Conservation (phyloP, 192 early-diverging fungal species). For the Mycoemilia scoparia region DNA sequence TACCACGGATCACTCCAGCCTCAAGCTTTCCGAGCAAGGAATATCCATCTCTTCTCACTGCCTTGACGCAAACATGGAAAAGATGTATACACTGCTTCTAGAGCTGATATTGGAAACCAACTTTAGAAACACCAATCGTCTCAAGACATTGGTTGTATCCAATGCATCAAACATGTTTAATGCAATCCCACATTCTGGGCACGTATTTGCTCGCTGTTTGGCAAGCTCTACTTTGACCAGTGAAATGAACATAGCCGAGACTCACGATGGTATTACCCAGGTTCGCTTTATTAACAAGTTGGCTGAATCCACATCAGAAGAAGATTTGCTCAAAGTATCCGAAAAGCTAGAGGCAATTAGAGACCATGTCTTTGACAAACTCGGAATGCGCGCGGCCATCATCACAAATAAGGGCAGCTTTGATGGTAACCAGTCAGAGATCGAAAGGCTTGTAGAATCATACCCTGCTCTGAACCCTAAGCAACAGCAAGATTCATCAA, state of each 20-base stretch:
- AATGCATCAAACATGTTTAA: constrained; percentile 59
- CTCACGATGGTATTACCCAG: constrained; percentile 39
- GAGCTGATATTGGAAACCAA: constrained; percentile 54
- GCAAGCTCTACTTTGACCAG: constrained; percentile 44
- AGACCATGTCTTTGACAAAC: constrained; percentile 21
- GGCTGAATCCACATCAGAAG: constrained; percentile 30
- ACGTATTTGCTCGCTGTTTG: constrained; percentile 57
- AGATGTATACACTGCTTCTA: constrained; percentile 52
- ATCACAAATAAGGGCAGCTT: constrained; percentile 12
- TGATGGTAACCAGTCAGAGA: constrained; percentile 13
- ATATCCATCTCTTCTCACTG: constrained; percentile 44
- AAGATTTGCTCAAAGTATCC: constrained; percentile 42
- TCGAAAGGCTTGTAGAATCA: constrained; percentile 9
- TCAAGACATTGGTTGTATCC: constrained; percentile 55
- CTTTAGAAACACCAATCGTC: constrained; percentile 49
- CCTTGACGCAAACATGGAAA: constrained; percentile 50
- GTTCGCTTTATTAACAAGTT: constrained; percentile 66
- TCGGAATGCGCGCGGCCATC: constrained; percentile 18
- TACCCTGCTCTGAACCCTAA: constrained; percentile 5
- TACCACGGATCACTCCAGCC: constrained; percentile 41
- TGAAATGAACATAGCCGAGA: constrained; percentile 27
- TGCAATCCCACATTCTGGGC: constrained; percentile 63
- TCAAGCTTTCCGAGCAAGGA: constrained; percentile 44
- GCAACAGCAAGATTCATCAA: neutral
- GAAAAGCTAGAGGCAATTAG: constrained; percentile 33